A percentile compares a stretch with the other conserved stretches of the same genome.
These are phyloP conservation scores for Pseudogymnoascus sp. DNA, from an alignment of 2,329 filamentous ascomycete species.

Conservation along the genomic window DNA sequence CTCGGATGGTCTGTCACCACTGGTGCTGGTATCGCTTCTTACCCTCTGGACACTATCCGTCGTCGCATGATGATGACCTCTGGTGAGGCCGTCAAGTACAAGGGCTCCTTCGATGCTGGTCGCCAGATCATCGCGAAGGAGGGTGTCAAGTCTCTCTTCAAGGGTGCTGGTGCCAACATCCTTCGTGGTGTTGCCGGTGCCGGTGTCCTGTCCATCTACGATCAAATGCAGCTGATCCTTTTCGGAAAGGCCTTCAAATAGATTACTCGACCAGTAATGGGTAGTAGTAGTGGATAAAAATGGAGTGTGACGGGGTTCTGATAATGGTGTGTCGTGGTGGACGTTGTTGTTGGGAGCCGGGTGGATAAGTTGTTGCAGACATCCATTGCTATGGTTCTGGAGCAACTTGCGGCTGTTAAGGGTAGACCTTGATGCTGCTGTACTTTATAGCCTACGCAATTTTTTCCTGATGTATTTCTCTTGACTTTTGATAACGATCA, in stretches of 20 bases:
- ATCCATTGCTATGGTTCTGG: constrained; percentile 30
- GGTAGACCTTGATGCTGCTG: constrained; percentile 26
- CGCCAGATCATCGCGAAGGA: constrained; percentile 95
- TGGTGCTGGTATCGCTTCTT: constrained; percentile 99
- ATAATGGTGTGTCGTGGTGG: constrained; percentile 19
- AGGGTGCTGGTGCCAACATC: constrained; percentile 99
- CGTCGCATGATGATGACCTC: constrained; percentile 99
- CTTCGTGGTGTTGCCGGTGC: constrained; percentile 99
- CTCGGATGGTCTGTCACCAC: constrained; percentile 99
- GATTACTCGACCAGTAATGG: constrained; percentile 21
- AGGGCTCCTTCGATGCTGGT: constrained; percentile 88
- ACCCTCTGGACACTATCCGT: constrained; percentile 99
- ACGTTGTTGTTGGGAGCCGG: constrained; percentile 16
- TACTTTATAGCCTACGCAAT: constrained; percentile 34
- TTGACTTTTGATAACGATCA: constrained; percentile 13
- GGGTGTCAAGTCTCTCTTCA: constrained; percentile 99
- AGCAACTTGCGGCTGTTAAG: constrained; percentile 28
- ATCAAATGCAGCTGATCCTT: constrained; percentile 97
- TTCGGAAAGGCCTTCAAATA: constrained; percentile 99
- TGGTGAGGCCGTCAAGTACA: constrained; percentile 99
- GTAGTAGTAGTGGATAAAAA: constrained; percentile 21
- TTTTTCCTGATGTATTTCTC: constrained; percentile 28
- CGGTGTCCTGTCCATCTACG: constrained; percentile 99
- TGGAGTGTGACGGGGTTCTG: constrained; percentile 15
- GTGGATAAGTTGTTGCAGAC: constrained; percentile 25